Percentiles rank a stretch among this genome's conserved stretches.
phyloP scores from a whole-genome alignment of 169 alveolate species.

The Cyclospora cayetanensis region DNA sequence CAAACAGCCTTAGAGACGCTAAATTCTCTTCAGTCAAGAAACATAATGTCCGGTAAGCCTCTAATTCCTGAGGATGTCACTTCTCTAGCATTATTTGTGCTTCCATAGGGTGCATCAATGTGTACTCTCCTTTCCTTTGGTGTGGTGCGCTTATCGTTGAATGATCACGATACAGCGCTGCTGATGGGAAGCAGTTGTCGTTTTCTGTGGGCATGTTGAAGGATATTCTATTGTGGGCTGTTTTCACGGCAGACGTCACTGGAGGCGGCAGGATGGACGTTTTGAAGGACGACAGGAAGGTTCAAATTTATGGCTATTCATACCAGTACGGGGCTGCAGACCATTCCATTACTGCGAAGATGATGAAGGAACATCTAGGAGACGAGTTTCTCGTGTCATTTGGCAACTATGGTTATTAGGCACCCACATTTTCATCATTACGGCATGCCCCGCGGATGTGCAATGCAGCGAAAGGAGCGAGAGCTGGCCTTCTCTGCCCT shows the following conservation, averaged over 20 bases:
- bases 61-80: too few species aligned
- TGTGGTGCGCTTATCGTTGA: too few species aligned
- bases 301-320: conserved; percentile 67
- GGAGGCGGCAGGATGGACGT: conserved; percentile 71
- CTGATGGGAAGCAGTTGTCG: too few species aligned
- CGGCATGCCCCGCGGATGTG: not conserved
- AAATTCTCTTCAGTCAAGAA: conserved; percentile 57
- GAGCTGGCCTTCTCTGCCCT: too few species aligned
- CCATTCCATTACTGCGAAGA: conserved; percentile 68
- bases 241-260: conserved; percentile 17
- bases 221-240: too few species aligned
- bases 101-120: too few species aligned
- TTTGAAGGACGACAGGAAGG: conserved; percentile 41
- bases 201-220: too few species aligned
- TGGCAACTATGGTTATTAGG: conserved; percentile 69
- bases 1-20: conserved; percentile 69
- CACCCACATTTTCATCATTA: not conserved
- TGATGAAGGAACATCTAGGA: conserved; percentile 58
- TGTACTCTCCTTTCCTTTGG: too few species aligned
- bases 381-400: conserved; percentile 63
- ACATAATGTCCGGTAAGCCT: conserved; percentile 45
- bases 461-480: not conserved
- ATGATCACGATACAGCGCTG: too few species aligned
- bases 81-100: too few species aligned
- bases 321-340: conserved; percentile 72